Base-by-base conservation (phyloP, 1,284 basidiomycete genomes). In the Cutaneotrichosporon arboriforme region DNA sequence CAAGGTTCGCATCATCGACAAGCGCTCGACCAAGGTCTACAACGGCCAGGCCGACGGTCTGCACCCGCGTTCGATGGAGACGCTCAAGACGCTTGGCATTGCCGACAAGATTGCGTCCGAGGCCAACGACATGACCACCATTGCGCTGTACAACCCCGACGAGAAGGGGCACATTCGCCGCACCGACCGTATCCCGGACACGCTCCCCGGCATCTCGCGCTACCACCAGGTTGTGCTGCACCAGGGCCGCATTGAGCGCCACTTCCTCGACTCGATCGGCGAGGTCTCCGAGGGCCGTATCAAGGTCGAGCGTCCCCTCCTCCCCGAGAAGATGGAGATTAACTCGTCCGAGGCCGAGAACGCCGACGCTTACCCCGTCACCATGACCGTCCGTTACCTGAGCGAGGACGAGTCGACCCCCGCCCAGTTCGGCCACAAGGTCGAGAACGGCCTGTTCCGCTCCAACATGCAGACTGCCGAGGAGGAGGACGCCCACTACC, bases 211-310 rank as follows among this genome's bases (percentile, higher is more conserved):
- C 21, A 46, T 51, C 31, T 47, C 49, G 45, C 56, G 56, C 23
- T 46, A 43, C 38, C 14, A 46, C 39, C 56, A 58, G 49, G 34
- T 40, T 13, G 34, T 44, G 36, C 46, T 58, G 21, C 52, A 54
- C 36, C 56, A 58, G 52, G 56, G 49, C 8, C 49, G 45, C 20
- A 54, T 58, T 21, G 56, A 58, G 56, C 56, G 56, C 9, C 52
- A 58, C 46, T 39, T 58, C 21, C 40, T 54, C 34, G 46, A 54
- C 48, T 48, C 46, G 41, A 58, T 58, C 46, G 34, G 21, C 22
- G 37, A 49, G 46, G 51, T 57, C 20, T 53, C 51, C 10, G 46
- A 49, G 35, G 34, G 22, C n/a, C 45, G 46, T 13, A 49, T 54
- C 34, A 26, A 40, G 37, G 52, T 58, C 46, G 56, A 58, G 37